Base-by-base conservation (phyloP, 1,284 basidiomycete genomes). In the Wolfiporia cocos region DNA sequence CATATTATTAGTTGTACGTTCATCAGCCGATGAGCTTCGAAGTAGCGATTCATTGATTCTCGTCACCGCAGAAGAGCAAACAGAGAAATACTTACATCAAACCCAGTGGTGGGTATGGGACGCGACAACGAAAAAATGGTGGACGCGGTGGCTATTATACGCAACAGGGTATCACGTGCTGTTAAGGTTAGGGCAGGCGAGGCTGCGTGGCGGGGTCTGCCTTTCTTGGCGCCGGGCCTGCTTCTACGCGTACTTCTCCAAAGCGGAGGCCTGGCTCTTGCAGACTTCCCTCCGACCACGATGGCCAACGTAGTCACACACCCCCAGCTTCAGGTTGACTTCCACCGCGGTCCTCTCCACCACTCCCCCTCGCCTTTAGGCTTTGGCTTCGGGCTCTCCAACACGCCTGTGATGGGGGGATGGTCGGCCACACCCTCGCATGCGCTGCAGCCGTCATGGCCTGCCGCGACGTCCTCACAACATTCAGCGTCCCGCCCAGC, bases 21-120 rank as follows among this genome's bases (percentile, higher is more conserved):
- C 85, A 86, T 75, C 14, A 80, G 74, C 82, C 64, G 48, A 44
- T 50, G 53, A 64, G 76, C 76, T 77, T 87, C 84, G 61, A 82
- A 78, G 83, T 86, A 87, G 83, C 84, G 85, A 87, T 88, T 86
- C 84, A 67, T 69, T 65, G 53, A 64, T 65, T 73, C 61, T 85
- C 82, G 69, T 86, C 84, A 74, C 64, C 53, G 61, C 59, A 43
- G 45, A 44, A 18, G 21, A 32, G 48, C 43, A 38, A 49, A 45
- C 37, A 42, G 46, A 46, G 47, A 34, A 24, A 58, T 50, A 60
- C 64, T 66, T 61, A 70, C 63, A 44, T 22, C 19, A 6, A 36
- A 10, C 15, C 18, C 12, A 43, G 14, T 34, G 38, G 17, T 42
- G 34, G 45, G 40, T 18, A 33, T 35, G 42, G 23, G 41, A 18